A percentile compares a stretch with the other conserved stretches of the same genome.
These are phyloP conservation scores for Fraxinus sp. DNA, from an alignment of 305 asterid genomes.

Conservation along the genomic window DNA sequence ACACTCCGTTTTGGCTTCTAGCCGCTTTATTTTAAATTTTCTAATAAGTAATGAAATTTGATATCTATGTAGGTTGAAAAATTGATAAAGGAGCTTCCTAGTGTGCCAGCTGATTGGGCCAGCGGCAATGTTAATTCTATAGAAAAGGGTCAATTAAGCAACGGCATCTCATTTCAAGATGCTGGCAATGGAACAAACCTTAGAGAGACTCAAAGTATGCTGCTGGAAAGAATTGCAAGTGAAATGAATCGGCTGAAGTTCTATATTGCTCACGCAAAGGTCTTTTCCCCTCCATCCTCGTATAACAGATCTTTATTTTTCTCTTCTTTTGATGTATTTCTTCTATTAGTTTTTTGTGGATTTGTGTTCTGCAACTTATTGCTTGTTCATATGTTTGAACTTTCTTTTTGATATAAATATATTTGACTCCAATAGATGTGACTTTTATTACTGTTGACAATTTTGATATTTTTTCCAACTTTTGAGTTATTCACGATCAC, in stretches of 20 bases:
- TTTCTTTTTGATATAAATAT: neutral
- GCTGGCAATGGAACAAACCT: conserved; percentile 65
- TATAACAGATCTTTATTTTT: conserved; percentile 4
- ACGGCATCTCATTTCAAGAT: conserved; percentile 55
- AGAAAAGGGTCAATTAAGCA: conserved; percentile 55
- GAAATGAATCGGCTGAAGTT: conserved; percentile 96
- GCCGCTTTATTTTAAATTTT: neutral
- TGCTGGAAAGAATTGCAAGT: conserved; percentile 88
- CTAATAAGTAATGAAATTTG: conserved; percentile 18
- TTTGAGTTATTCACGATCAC: neutral
- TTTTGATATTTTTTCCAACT: conserved; percentile 12
- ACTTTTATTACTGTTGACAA: neutral
- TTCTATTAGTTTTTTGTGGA: neutral
- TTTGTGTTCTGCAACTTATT: conserved; percentile 13
- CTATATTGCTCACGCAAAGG: conserved; percentile 83
- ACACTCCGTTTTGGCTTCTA: conserved; percentile 2
- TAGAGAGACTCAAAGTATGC: conserved; percentile 97
- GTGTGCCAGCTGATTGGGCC: conserved; percentile 75
- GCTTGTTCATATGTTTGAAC: neutral
- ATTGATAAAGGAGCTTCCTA: conserved; percentile 82
- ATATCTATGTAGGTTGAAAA: conserved; percentile 68
- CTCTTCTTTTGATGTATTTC: neutral
- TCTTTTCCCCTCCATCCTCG: conserved; percentile 41
- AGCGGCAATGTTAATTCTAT: conserved; percentile 41
- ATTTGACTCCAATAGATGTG: neutral